Evolutionary conservation across 2,329 filamentous ascomycete genomes (phyloP).

Genomic region (Trichoderma polysporum): DNA sequence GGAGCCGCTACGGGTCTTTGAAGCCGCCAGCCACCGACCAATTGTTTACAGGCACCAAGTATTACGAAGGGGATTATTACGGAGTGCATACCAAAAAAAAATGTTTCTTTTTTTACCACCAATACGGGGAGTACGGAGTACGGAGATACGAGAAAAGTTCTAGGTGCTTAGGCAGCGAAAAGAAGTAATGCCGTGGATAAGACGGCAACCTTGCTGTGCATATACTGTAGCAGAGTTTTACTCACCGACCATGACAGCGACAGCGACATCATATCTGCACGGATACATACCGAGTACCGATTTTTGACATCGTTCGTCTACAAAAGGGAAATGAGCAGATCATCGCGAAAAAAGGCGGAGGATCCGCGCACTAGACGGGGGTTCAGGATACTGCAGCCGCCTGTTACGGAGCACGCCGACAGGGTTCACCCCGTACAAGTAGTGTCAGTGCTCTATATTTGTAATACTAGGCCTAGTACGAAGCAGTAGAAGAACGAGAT

Average conservation of each 20-base stretch:
- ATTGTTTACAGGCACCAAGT: not conserved
- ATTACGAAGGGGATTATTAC: not conserved
- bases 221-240: not conserved
- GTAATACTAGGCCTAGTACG: no score
- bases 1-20: conserved; percentile 2
- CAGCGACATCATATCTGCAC: no score
- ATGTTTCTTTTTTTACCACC: not conserved
- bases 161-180: not conserved
- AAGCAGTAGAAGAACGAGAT: no score
- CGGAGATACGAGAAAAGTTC: not conserved
- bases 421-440: conserved; percentile 4
- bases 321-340: not conserved
- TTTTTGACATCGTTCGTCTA: no score
- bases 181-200: not conserved
- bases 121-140: not conserved
- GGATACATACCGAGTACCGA: no score
- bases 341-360: not conserved
- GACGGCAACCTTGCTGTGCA: not conserved
- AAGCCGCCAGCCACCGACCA: no score
- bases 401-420: not conserved
- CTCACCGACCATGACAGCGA: not conserved
- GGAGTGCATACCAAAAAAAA: no score
- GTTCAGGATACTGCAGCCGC: not conserved
- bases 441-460: not conserved
- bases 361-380: conserved; percentile 11